Conservation (phyloP, 1,284 basidiomycete genomes). For the Coniferiporia weirii region DNA sequence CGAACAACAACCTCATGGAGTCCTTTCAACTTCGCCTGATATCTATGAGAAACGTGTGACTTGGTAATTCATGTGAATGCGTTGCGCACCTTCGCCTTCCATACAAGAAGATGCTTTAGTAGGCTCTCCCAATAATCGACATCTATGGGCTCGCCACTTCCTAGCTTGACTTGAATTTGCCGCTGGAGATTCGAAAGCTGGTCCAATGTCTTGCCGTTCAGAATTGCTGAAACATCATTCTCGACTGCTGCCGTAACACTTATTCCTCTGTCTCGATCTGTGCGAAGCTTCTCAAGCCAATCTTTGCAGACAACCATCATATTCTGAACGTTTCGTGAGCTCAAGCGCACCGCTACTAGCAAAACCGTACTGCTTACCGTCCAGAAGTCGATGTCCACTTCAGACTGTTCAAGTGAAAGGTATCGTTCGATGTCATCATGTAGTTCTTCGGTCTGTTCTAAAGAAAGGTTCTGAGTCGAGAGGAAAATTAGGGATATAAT, state of each 20-base stretch:
- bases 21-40: constrained; percentile 81
- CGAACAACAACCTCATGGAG: constrained; percentile 95
- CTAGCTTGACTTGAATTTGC: constrained; percentile 83
- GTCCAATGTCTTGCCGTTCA: constrained; percentile 78
- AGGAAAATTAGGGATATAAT: background rate
- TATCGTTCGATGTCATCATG: constrained; percentile 95
- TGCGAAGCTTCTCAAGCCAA: constrained; percentile 73
- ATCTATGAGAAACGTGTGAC: background rate
- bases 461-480: constrained; percentile 66
- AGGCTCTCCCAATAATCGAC: constrained; percentile 97
- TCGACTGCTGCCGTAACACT: constrained; percentile 77
- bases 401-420: constrained; percentile 78
- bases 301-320: constrained; percentile 98
- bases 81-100: constrained; percentile 87
- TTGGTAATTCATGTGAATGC: background rate
- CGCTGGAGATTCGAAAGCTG: constrained; percentile 81
- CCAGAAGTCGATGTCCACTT: constrained; percentile 95
- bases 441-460: constrained; percentile 87
- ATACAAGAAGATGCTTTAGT: constrained; percentile 89
- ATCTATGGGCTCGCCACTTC: constrained; percentile 91
- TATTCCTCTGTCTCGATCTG: constrained; percentile 51
- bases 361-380: constrained; percentile 52
- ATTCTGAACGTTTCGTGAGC: constrained; percentile 45
- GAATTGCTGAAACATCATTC: constrained; percentile 65
- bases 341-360: constrained; percentile 3